phyloP scores from a whole-genome alignment of 208 protist species.

The Acanthamoeba sp. region DNA sequence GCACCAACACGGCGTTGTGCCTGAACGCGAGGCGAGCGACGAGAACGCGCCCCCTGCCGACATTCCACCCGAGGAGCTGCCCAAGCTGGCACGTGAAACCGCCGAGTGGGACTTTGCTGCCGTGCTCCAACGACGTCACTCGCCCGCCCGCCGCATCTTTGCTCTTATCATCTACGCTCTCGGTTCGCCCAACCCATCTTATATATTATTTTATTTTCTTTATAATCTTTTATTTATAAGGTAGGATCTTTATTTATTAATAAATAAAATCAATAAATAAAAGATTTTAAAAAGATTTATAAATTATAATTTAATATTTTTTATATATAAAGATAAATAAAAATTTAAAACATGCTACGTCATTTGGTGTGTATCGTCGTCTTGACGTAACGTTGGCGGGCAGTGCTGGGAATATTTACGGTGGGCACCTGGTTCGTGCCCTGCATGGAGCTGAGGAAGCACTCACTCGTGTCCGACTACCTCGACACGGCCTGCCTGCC shows the following conservation, averaged over 20 bases:
- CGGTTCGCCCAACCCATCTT: neutral
- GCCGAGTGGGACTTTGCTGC: constrained; percentile 67
- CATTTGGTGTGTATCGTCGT: neutral
- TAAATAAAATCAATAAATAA: neutral
- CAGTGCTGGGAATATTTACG: neutral
- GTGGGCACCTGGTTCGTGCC: constrained; percentile 65
- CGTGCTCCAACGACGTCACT: neutral
- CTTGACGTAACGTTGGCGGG: no score
- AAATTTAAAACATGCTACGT: no score
- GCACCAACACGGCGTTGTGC: neutral
- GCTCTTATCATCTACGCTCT: neutral
- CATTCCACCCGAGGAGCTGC: constrained; percentile 35
- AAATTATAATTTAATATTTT: neutral
- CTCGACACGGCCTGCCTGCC: constrained; percentile 46
- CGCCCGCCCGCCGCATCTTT: neutral
- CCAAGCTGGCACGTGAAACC: constrained; percentile 50
- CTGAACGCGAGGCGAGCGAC: neutral
- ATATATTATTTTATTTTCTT: neutral
- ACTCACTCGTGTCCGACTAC: neutral
- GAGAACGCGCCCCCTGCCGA: constrained; percentile 59
- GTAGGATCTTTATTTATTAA: neutral
- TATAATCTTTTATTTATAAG: neutral
- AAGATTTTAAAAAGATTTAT: no score
- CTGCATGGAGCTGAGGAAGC: neutral
- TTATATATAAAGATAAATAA: no score